Conservation (phyloP, 352 stramenopile genomes). For the Phytophthora agathidicida region DNA sequence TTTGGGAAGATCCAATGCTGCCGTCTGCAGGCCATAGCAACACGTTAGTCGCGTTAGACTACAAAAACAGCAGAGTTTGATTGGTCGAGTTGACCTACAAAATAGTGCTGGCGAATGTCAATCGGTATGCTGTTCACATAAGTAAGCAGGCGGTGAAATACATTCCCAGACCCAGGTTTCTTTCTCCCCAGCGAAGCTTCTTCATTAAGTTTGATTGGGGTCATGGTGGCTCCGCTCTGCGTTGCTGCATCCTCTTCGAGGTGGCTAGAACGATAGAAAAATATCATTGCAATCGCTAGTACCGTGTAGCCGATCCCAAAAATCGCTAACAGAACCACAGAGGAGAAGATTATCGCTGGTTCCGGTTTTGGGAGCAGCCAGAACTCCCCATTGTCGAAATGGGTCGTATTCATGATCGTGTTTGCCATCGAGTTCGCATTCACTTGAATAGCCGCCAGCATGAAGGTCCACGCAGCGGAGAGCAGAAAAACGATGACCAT, state of each 20-base stretch:
- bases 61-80: not conserved
- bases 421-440: constrained; percentile 40
- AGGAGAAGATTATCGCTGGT: constrained; percentile 9
- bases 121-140: not conserved
- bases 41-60: too few relatives aligned
- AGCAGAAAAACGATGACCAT: constrained; percentile 48
- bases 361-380: constrained; percentile 45
- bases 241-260: not conserved
- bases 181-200: too few relatives aligned
- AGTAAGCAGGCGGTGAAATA: not conserved
- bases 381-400: constrained; percentile 53
- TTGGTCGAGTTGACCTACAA: constrained; percentile 8
- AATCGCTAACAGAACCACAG: constrained; percentile 27
- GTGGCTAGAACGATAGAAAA: constrained; percentile 20
- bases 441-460: constrained; percentile 43
- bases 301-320: constrained; percentile 40
- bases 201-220: not conserved
- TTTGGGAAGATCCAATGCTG: constrained; percentile 48
- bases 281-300: constrained; percentile 42
- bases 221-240: not conserved
- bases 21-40: constrained; percentile 45
- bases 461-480: constrained; percentile 37
- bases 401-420: constrained; percentile 39
- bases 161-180: not conserved
- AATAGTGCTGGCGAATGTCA: constrained; percentile 25